Evolutionary conservation across 2,329 filamentous ascomycete genomes (phyloP), one percentile per base, ranked within the genome.

Genomic region (Cercospora berteroae): DNA sequence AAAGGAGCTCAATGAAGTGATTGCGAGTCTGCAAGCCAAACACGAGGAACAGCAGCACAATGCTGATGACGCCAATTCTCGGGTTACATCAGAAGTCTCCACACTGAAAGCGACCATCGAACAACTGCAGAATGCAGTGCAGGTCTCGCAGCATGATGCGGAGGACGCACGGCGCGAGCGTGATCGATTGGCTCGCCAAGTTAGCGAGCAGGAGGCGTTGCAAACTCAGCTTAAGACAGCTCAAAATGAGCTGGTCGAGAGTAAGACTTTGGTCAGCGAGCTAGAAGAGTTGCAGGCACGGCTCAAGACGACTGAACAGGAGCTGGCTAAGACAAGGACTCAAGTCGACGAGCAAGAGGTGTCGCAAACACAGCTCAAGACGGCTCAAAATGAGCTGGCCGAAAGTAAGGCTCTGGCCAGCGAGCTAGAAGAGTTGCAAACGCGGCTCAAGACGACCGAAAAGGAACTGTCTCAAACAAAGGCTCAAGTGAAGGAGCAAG

Each of bases 101-200:
- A 61, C 48, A 39, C 56, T 65, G 39, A 63, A 65, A 10, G 63
- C 64, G 10, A 62, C 73, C 12, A 64, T 72, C 16, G 67, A 71
- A 31, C 64, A 64, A 13, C 58, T 75, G 25, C 72, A 74, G 60
- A 67, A 67, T 48, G 65, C 74, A 65, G 57, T 75, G 10, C 68
- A 72, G 42, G 56, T 50, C 20, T 39, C 70, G 29, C 71, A 74
- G 64, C 68, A 72, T 36, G 57, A 71, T 33, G 48, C 70, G 20
- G 56, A 63, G 20, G 69, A 72, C n/a, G 64, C 50, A 27, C 60
- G 69, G n/a, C 31, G 27, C 48, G 63, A 64, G 5, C 67, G 64
- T 16, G 31, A 69, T 42, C 27, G 60, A 23, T 62, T 60, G 9
- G 42, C 57, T 16, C 48, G 62, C 8, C 64, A 65, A 52, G 23